phyloP scores from a whole-genome alignment of 306 rosid genomes.

The Datisca glomerata region DNA sequence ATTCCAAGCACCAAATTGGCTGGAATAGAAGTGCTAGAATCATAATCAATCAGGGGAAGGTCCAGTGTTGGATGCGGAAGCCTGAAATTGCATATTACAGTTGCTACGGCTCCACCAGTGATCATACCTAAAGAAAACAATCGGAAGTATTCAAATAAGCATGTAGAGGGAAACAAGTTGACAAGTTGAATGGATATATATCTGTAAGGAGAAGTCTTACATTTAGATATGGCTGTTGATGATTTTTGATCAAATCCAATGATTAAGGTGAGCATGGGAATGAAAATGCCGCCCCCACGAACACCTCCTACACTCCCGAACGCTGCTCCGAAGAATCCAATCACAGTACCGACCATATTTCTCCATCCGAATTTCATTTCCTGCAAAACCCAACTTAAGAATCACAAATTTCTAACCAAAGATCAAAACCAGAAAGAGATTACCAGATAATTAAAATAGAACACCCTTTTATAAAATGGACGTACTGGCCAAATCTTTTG shows the following conservation, averaged over 20 bases:
- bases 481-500: conserved; percentile 71
- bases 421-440: too few relatives aligned
- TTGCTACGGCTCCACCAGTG: conserved; percentile 60
- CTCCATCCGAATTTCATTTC: conserved; percentile 64
- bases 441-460: too few relatives aligned
- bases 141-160: too few relatives aligned
- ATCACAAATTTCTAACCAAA: too few relatives aligned
- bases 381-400: conserved; percentile 22
- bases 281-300: conserved; percentile 85
- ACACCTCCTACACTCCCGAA: conserved; percentile 91
- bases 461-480: background rate
- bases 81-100: conserved; percentile 56
- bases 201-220: conserved; percentile 21
- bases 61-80: conserved; percentile 63
- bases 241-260: conserved; percentile 78
- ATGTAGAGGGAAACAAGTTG: too few relatives aligned
- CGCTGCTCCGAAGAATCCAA: conserved; percentile 76
- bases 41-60: conserved; percentile 67
- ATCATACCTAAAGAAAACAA: conserved; percentile 45
- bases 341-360: conserved; percentile 38
- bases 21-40: conserved; percentile 67
- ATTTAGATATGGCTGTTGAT: conserved; percentile 70
- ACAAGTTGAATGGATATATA: too few relatives aligned
- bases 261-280: conserved; percentile 74
- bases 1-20: conserved; percentile 87